Evolutionary conservation across 306 rosid genomes (phyloP).

Genomic region (Acacia melanoxylon): DNA sequence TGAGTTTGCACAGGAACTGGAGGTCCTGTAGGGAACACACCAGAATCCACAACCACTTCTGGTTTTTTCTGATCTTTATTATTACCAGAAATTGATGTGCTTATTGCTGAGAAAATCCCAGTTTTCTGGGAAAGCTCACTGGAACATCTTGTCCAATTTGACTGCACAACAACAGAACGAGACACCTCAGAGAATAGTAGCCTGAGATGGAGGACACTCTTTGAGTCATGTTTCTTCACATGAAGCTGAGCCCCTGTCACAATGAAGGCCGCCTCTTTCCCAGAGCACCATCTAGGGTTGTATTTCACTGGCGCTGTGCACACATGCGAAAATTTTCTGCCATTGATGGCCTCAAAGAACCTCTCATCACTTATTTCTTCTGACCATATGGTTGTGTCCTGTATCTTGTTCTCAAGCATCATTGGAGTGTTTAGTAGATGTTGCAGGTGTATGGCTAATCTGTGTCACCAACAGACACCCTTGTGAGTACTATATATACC

Average conservation of each 20-base stretch:
- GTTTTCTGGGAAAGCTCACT: slow-evolving; percentile 58
- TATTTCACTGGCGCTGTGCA: slow-evolving; percentile 72
- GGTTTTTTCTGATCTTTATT: slow-evolving; percentile 45
- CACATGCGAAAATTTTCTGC: slow-evolving; percentile 68
- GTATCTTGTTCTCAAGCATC: slow-evolving; percentile 50
- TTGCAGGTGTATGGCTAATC: slow-evolving; percentile 87
- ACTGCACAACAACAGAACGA: slow-evolving; percentile 44
- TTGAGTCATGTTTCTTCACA: slow-evolving; percentile 59
- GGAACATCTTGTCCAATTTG: slow-evolving; percentile 58
- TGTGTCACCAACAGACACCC: slow-evolving; percentile 32
- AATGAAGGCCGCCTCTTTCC: slow-evolving; percentile 44
- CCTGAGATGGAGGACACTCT: slow-evolving; percentile 67
- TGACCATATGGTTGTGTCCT: slow-evolving; percentile 58
- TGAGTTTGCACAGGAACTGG: slow-evolving; percentile 64
- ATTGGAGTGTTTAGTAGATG: slow-evolving; percentile 64
- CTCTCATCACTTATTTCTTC: slow-evolving; percentile 53
- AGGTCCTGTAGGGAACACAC: slow-evolving; percentile 79
- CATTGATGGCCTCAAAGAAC: slow-evolving; percentile 57
- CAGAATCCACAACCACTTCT: slow-evolving; percentile 65
- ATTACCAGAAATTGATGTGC: slow-evolving; percentile 60
- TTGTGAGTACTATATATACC: background rate
- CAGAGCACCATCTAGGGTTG: slow-evolving; percentile 52
- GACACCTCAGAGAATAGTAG: slow-evolving; percentile 69
- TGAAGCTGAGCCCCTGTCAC: slow-evolving; percentile 90
- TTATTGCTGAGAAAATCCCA: slow-evolving; percentile 64